phyloP scores from a whole-genome alignment of 2,329 filamentous ascomycete species.

The Aureobasidium lini region DNA sequence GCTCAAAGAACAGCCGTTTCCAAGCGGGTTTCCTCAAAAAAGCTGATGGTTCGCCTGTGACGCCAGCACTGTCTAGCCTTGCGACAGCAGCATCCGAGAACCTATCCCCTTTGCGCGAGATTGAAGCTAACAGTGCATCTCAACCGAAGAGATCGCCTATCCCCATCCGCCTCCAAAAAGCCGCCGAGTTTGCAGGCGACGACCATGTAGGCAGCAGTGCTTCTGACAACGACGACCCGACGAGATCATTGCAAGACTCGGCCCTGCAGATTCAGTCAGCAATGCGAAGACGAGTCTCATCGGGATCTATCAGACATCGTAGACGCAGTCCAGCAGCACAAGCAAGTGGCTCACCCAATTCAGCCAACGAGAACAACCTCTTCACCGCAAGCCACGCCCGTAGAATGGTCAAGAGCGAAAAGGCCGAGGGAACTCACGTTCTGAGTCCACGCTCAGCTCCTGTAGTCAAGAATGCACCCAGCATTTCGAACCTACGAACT shows the following conservation, averaged over 20 bases:
- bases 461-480: slow-evolving; percentile 47
- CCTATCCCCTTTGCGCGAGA: slow-evolving; percentile 39
- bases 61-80: slow-evolving; percentile 51
- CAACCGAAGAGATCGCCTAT: slow-evolving; percentile 28
- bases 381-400: slow-evolving; percentile 60
- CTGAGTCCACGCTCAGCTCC: slow-evolving; percentile 54
- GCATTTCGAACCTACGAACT: slow-evolving; percentile 13
- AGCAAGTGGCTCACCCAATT: slow-evolving; percentile 49
- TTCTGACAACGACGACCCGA: slow-evolving; percentile 13
- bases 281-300: slow-evolving; percentile 41
- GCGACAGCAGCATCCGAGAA: slow-evolving; percentile 52
- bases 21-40: slow-evolving; percentile 80
- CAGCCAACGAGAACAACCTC: slow-evolving; percentile 46
- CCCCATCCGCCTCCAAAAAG: slow-evolving; percentile 29
- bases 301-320: slow-evolving; percentile 24
- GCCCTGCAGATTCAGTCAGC: slow-evolving; percentile 34
- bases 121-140: slow-evolving; percentile 36
- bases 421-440: slow-evolving; percentile 49
- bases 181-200: slow-evolving; percentile 19
- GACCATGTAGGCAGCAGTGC: slow-evolving; percentile 20
- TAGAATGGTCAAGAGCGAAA: slow-evolving; percentile 57
- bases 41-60: slow-evolving; percentile 45
- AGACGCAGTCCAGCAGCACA: slow-evolving; percentile 46
- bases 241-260: slow-evolving; percentile 20
- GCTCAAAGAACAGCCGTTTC: slow-evolving; percentile 54